Conservation (phyloP, 495 filamentous ascomycete genomes). For the Chaetomidium leptoderma region DNA sequence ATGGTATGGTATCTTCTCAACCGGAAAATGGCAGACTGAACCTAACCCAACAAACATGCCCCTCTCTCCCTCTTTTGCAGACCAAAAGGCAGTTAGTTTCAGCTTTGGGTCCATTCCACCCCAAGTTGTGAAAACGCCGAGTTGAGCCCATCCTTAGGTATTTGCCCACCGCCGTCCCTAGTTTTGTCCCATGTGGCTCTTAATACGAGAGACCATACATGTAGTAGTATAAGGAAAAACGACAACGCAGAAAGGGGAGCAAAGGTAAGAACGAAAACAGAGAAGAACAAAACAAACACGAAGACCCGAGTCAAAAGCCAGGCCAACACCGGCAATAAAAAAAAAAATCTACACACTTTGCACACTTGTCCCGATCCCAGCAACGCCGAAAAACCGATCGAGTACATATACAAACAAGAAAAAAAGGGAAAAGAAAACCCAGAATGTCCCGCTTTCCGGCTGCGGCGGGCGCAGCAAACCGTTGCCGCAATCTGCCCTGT, state of each 20-base stretch:
- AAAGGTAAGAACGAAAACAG: not conserved
- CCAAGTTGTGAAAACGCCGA: not conserved
- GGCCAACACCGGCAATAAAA: not conserved
- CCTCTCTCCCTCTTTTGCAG: not conserved
- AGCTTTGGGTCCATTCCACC: not conserved
- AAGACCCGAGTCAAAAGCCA: not conserved
- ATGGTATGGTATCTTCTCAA: not conserved
- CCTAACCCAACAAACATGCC: not conserved
- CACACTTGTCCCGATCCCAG: constrained; percentile 4
- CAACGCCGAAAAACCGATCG: constrained; percentile 5
- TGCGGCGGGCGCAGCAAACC: not conserved
- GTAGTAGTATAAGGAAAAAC: not conserved
- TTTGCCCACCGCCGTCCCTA: not conserved
- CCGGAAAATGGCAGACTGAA: not conserved
- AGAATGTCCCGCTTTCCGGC: not conserved
- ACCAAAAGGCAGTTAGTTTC: too few species aligned
- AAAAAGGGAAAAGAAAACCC: not conserved
- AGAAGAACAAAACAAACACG: not conserved
- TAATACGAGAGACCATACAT: too few species aligned
- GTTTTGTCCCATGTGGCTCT: not conserved
- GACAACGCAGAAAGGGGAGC: not conserved
- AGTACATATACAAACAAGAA: constrained; percentile 11
- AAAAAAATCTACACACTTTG: constrained; percentile 11
- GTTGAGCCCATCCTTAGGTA: not conserved
- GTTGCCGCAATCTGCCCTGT: too few species aligned